Base-by-base conservation (phyloP, 495 filamentous ascomycete genomes). In the Aspergillus avenaceus region DNA sequence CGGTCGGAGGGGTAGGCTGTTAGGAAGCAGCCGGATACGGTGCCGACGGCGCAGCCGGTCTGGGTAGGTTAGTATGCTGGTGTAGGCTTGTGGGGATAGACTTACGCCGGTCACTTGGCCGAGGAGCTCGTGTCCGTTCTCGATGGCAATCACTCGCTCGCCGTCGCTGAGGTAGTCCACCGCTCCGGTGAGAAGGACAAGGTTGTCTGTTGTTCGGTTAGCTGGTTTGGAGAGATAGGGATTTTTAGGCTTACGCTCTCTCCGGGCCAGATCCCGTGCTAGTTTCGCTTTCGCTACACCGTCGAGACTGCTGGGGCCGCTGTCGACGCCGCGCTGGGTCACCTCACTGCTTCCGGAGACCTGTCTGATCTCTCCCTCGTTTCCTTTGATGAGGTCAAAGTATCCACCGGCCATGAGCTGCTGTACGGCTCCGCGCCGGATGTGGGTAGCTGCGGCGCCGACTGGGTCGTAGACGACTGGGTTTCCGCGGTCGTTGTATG, bases 351-450 rank as follows among this genome's bases (percentile, higher is more conserved):
- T 74, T 26, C 76, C 77, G 45, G 77, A 78, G 1, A 91, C 79
- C n/a, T 85, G 83, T 24, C 75, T 69, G 49, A 98, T 92, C 66
- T 98, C 93, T 42, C 84, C 83, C 64, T 95, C 91, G 62, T 98
- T 98, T 22, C 93, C 93, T 67, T 97, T 98, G 66, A 98, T 90
- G 18, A 96, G 74, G 64, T 87, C 83, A 53, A 93, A 87, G 60
- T 88, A 87, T 25, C 89, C 90, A 6, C 69, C 78, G 1, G 78
- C 73, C 64, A 96, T 71, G n/a, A 98, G 78, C 9, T 76, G 76
- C 29, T 80, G 82, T 27, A 93, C 80, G 0, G 88, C 85, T 1
- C 76, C 73, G 23, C 85, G 82, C 22, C 93, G 81, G 11, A 88
- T 75, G 3, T 73, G 52, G 2, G 92, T 97, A 6, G 93, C 93